These are phyloP conservation scores for Elaeis guineensis DNA, from an alignment of 176 grass and related monocot species.

Conservation along the genomic window DNA sequence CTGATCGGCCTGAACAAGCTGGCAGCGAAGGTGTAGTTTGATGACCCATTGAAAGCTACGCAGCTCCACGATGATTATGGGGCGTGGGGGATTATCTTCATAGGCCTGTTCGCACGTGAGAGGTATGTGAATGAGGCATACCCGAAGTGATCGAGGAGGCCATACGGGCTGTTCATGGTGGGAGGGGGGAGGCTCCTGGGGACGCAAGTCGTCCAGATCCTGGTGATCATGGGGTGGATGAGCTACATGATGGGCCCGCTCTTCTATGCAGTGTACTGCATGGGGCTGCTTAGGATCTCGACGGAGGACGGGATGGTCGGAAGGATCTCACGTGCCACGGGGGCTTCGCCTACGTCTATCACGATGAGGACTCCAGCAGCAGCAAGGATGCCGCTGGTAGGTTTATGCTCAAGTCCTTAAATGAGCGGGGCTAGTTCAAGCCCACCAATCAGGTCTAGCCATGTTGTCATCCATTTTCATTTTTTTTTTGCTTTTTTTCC, in stretches of 20 bases:
- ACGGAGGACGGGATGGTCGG: slow-evolving; percentile 12
- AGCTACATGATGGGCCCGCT: slow-evolving; percentile 28
- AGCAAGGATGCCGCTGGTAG: not conserved
- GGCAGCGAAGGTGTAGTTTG: slow-evolving; percentile 31
- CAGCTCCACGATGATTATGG: slow-evolving; percentile 36
- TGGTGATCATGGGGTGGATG: slow-evolving; percentile 26
- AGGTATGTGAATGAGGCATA: slow-evolving; percentile 31
- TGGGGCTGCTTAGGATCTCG: slow-evolving; percentile 21
- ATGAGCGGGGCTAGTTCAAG: not conserved
- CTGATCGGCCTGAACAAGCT: too few relatives aligned
- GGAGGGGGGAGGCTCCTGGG: slow-evolving; percentile 29
- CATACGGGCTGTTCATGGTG: slow-evolving; percentile 36
- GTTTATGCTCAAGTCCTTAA: slow-evolving; percentile 7
- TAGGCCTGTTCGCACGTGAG: slow-evolving; percentile 29
- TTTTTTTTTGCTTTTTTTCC: too few relatives aligned
- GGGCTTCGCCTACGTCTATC: slow-evolving; percentile 18
- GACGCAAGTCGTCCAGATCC: slow-evolving; percentile 23
- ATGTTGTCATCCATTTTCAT: too few relatives aligned
- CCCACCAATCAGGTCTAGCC: not conserved
- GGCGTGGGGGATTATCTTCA: slow-evolving; percentile 38
- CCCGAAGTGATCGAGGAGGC: slow-evolving; percentile 6
- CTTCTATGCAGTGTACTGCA: slow-evolving; percentile 18
- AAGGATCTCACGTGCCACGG: slow-evolving; percentile 28
- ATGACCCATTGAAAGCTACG: slow-evolving; percentile 32
- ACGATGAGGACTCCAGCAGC: not conserved